Conservation (phyloP, 208 protist species). For the Leishmania braziliensis region DNA sequence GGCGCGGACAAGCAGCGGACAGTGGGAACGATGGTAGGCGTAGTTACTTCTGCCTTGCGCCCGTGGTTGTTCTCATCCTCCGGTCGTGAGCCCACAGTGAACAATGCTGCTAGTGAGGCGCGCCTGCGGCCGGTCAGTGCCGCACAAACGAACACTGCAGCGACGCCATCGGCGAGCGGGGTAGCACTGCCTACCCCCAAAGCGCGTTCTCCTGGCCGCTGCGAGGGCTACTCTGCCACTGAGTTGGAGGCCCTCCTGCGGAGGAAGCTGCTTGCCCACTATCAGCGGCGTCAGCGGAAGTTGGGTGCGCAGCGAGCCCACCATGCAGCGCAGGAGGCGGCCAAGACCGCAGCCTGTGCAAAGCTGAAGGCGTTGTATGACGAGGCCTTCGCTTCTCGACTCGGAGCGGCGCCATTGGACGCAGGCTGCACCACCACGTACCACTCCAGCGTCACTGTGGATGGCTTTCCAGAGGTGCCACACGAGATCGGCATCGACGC, state of each 20-base stretch:
- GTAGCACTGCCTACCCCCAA: constrained; percentile 9
- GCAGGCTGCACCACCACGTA: constrained; percentile 2
- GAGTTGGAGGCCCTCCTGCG: constrained; percentile 58
- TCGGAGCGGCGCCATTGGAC: constrained; percentile 8
- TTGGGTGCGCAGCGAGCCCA: constrained; percentile 40
- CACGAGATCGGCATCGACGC: not conserved
- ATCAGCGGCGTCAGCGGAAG: constrained; percentile 39
- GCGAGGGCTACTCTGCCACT: constrained; percentile 43
- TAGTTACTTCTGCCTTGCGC: not conserved
- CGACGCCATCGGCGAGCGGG: not conserved
- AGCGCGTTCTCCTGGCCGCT: constrained; percentile 10
- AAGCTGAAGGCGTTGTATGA: constrained; percentile 61
- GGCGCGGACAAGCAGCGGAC: not conserved
- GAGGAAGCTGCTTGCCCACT: constrained; percentile 51
- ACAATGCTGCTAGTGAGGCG: constrained; percentile 8
- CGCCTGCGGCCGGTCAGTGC: constrained; percentile 5
- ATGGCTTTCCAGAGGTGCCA: not conserved
- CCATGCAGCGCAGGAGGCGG: constrained; percentile 33
- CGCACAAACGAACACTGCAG: not conserved
- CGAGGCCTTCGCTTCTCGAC: constrained; percentile 22
- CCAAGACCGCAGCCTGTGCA: constrained; percentile 20
- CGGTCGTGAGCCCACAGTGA: not conserved
- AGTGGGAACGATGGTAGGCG: not conserved
- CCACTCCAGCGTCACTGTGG: constrained; percentile 13
- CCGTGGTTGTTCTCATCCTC: constrained; percentile 6